These are phyloP conservation scores for Sabuloglossum arenarium DNA, from an alignment of 495 filamentous ascomycete species.

Conservation along the genomic window DNA sequence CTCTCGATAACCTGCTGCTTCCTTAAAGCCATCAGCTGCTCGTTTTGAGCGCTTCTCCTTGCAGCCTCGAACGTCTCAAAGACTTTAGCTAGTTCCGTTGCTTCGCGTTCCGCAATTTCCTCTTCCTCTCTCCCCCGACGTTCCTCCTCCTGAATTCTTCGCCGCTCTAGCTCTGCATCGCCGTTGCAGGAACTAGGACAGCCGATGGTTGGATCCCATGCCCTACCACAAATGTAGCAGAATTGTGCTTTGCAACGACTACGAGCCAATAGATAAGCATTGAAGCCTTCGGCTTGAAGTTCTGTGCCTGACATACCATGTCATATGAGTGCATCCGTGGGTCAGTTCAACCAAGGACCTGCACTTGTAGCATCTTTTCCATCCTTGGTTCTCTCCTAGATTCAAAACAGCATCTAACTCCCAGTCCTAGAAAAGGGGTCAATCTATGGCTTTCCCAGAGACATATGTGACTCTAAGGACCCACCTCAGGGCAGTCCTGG, in stretches of 20 bases:
- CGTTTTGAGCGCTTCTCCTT: conserved; percentile 24
- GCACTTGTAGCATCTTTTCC: neutral
- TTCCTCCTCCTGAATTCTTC: neutral
- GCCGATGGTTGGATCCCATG: conserved; percentile 30
- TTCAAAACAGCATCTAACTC: conserved; percentile 19
- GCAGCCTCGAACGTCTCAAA: conserved; percentile 14
- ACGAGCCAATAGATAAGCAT: neutral
- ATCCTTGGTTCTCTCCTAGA: neutral
- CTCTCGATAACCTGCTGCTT: conserved; percentile 34
- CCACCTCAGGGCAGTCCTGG: neutral
- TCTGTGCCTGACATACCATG: neutral
- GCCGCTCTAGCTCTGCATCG: conserved; percentile 26
- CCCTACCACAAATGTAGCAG: conserved; percentile 31
- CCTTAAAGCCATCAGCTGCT: conserved; percentile 28
- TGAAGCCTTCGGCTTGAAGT: no score
- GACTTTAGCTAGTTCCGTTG: neutral
- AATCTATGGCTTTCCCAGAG: neutral
- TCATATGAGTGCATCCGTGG: neutral
- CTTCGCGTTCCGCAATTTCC: neutral
- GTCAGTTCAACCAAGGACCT: neutral
- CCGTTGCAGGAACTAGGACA: conserved; percentile 34
- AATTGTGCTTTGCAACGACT: neutral
- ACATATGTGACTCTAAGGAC: neutral
- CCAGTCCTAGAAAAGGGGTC: conserved; percentile 15
- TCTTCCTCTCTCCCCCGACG: neutral